These are phyloP conservation scores for Clitoria ternatea DNA, from an alignment of 306 rosid species.

Conservation along the genomic window DNA sequence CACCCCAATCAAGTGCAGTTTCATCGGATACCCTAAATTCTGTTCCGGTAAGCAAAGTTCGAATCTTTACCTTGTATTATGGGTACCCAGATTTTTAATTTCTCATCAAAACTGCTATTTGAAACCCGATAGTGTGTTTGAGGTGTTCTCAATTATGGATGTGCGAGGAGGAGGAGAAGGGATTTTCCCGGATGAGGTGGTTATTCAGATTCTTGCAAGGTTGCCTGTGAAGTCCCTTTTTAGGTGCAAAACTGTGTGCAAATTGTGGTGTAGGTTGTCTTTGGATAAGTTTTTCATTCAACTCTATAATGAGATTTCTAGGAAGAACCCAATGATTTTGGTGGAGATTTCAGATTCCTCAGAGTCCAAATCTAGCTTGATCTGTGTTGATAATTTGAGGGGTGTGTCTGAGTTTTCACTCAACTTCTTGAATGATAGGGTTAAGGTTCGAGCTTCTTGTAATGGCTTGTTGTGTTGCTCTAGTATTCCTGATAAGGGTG, in stretches of 20 bases:
- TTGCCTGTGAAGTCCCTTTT: slow-evolving; percentile 69
- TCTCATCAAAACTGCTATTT: not conserved
- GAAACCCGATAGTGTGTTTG: not conserved
- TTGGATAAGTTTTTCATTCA: slow-evolving; percentile 59
- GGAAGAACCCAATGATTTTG: slow-evolving; percentile 63
- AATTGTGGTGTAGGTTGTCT: slow-evolving; percentile 56
- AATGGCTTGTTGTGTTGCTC: slow-evolving; percentile 87
- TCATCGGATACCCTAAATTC: slow-evolving; percentile 29
- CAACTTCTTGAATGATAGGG: slow-evolving; percentile 68
- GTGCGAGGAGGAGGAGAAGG: slow-evolving; percentile 37
- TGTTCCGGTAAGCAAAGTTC: slow-evolving; percentile 44
- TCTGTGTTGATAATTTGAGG: slow-evolving; percentile 67
- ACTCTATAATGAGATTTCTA: slow-evolving; percentile 55
- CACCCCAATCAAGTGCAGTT: slow-evolving; percentile 20
- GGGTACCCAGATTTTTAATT: slow-evolving; percentile 2
- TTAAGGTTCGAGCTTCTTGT: slow-evolving; percentile 75
- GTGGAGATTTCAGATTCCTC: slow-evolving; percentile 65
- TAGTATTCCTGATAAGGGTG: slow-evolving; percentile 80
- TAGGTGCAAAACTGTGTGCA: slow-evolving; percentile 63
- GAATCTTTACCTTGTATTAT: slow-evolving; percentile 15
- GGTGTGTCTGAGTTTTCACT: slow-evolving; percentile 70
- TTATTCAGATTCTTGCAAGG: slow-evolving; percentile 75
- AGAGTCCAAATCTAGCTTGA: slow-evolving; percentile 54
- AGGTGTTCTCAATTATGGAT: slow-evolving; percentile 40
- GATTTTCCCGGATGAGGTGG: slow-evolving; percentile 71